phyloP scores from a whole-genome alignment of 176 grass and related monocot genomes.

The Paspalum notatum region DNA sequence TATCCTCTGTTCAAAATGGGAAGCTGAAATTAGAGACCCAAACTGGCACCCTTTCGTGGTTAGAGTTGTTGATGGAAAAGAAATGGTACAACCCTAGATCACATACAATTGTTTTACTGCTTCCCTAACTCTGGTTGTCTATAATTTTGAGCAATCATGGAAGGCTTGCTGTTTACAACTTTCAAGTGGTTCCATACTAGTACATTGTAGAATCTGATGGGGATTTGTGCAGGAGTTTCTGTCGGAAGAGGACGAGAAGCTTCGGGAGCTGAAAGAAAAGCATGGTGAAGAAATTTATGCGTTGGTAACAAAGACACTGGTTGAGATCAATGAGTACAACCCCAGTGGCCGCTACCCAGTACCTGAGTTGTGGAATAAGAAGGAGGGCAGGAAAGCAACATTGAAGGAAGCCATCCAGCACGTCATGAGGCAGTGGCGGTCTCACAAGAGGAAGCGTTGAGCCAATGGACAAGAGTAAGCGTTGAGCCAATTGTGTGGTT shows the following conservation, averaged over 20 bases:
- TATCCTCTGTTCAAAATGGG: slow-evolving; percentile 53
- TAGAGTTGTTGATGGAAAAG: slow-evolving; percentile 41
- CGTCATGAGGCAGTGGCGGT: slow-evolving; percentile 7
- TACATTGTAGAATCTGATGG: slow-evolving; percentile 2
- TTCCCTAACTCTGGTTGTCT: slow-evolving; percentile 19
- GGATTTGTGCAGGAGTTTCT: slow-evolving; percentile 49
- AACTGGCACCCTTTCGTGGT: slow-evolving; percentile 73
- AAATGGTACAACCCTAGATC: slow-evolving; percentile 26
- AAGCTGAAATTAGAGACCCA: slow-evolving; percentile 53
- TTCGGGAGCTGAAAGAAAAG: slow-evolving; percentile 43
- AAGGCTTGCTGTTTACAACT: not conserved
- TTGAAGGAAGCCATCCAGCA: slow-evolving; percentile 32
- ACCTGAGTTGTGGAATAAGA: slow-evolving; percentile 52
- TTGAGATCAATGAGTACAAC: slow-evolving; percentile 67
- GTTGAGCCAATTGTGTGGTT: not conserved
- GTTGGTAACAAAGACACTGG: slow-evolving; percentile 44
- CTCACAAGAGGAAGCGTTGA: slow-evolving; percentile 34
- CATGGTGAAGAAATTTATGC: slow-evolving; percentile 46
- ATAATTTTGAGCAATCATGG: not conserved
- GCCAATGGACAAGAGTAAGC: slow-evolving; percentile 13
- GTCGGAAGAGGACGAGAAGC: slow-evolving; percentile 48
- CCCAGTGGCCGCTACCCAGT: slow-evolving; percentile 49
- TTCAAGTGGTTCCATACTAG: not conserved
- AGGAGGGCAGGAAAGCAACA: slow-evolving; percentile 36
- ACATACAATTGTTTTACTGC: not conserved